Evolutionary conservation across 176 grass and related monocot species (phyloP), one percentile per base, ranked within the genome.

Genomic region (Triticum dicoccoides): DNA sequence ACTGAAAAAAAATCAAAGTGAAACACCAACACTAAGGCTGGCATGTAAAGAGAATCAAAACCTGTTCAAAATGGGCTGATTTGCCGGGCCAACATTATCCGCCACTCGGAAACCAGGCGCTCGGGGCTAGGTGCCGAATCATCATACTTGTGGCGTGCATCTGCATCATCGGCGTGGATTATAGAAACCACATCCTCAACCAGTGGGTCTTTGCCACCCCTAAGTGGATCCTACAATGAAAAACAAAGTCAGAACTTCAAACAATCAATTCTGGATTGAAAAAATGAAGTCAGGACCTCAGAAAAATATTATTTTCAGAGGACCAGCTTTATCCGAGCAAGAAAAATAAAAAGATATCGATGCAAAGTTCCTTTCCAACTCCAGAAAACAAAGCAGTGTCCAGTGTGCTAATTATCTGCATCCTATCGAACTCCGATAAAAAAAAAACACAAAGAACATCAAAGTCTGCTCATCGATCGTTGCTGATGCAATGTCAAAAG

Each of bases 41-140:
- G 32, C 23, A 73, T 30, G 24, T 34, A 27, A 68, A 49, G 78
- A 49, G 45, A 71, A 59, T 29, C 13, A 84, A 69, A 58, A 88
- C 80, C 87, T 83, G 12, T 83, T 98, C 75, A 98, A 76, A 98
- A 98, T 68, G 96, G 96, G 78, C 96, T 98, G 84, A 98, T 91
- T 87, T 51, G 80, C 32, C 85, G 92, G 25, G 96, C 96, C 85
- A 98, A 85, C 73, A 92, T 89, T 88, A 98, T 74, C 80, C 91
- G 96, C 96, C 96, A 96, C 71, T 98, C 96, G 20, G 89, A 86
- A 83, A 94, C 96, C 33, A 98, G 82, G 35, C 93, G 93, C 13
- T 86, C 86, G 0, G 92, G 84, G 71, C 13, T 75, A 76, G 93
- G 88, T 44, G 82, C 73, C 20, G 32, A 88, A 25, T 89, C 83